phyloP scores from a whole-genome alignment of 2,329 filamentous ascomycete species.

The Sarocladiaceae sp. region DNA sequence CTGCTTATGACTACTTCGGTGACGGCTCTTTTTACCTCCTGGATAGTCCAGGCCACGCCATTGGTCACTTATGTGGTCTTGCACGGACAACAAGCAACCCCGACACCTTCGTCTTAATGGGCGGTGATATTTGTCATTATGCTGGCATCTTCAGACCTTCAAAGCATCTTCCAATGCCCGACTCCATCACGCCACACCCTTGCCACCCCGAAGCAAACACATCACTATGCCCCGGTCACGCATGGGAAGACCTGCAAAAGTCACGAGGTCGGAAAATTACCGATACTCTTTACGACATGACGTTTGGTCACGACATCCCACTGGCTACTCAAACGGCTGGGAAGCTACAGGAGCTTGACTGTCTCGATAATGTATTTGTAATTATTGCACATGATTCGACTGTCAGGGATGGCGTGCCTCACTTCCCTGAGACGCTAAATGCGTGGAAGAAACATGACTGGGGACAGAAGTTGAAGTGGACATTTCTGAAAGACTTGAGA shows the following conservation, averaged over 20 bases:
- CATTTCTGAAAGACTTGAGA: conserved; percentile 18
- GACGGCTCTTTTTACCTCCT: conserved; percentile 22
- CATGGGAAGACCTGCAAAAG: conserved; percentile 7
- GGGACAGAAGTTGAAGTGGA: conserved; percentile 18
- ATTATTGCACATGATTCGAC: conserved; percentile 22
- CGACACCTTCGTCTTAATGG: conserved; percentile 36
- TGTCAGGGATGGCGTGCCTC: conserved; percentile 15
- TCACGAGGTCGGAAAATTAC: background rate
- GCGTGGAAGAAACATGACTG: conserved; percentile 18
- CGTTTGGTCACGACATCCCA: background rate
- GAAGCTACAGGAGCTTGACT: conserved; percentile 18
- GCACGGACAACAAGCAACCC: conserved; percentile 30
- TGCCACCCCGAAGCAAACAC: background rate
- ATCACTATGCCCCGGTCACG: background rate
- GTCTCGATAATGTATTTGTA: conserved; percentile 19
- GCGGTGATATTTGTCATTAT: conserved; percentile 38
- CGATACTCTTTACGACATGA: conserved; percentile 1
- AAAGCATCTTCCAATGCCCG: background rate
- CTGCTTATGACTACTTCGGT: conserved; percentile 19
- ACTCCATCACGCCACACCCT: conserved; percentile 15
- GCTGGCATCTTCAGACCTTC: conserved; percentile 24
- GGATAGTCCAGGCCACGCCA: conserved; percentile 18
- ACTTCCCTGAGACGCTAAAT: conserved; percentile 20
- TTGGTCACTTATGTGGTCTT: conserved; percentile 21
- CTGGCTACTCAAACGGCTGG: conserved; percentile 8